Evolutionary conservation across 2,329 filamentous ascomycete genomes (phyloP), one percentile per base, ranked within the genome.

Genomic region (Microsporum audouinii): DNA sequence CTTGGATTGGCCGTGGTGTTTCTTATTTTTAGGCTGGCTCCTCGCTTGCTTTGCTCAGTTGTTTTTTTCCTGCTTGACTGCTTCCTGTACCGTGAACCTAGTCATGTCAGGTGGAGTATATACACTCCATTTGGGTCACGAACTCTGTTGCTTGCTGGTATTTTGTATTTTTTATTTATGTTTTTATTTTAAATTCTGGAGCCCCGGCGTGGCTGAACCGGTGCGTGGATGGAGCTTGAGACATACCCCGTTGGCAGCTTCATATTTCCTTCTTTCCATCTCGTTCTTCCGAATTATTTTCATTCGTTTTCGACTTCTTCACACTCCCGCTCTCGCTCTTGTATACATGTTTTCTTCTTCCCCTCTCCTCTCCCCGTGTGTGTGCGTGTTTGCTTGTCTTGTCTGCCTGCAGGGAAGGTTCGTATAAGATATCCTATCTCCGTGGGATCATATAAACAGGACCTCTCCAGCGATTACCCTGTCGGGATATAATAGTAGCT

Each of bases 201-300:
- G 49, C 49, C 17, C 17, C 27, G 49, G 49, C 27, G 49, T 53
- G 49, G 49, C 49, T 53, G 49, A 53, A 53, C 27, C 49, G 27
- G 49, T 53, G 49, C 49, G 29, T 53, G 49, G 49, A 53, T 34
- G 49, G 49, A 53, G 49, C 29, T 53, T 53, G 49, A 53, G 49
- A 53, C 49, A 53, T 33, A 27, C 29, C 31, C 31, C 49, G 17
- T 23, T 53, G 27, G 49, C 39, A n/a, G 49, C 49, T 53, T 53
- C 49, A 53, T 53, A 10, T 53, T 31, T 53, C 29, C 47, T 14
- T 33, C n/a, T 34, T 14, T 29, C 29, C 49, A n/a, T 33, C 43
- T 27, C 47, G 31, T 14, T 49, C 17, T 17, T 7, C 17, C 27
- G 8, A 23, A 23, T 23, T 23, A 23, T 23, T 23, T 34, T 14